Conservation (phyloP, 2,329 filamentous ascomycete species). For the Aspergillus nomiae region DNA sequence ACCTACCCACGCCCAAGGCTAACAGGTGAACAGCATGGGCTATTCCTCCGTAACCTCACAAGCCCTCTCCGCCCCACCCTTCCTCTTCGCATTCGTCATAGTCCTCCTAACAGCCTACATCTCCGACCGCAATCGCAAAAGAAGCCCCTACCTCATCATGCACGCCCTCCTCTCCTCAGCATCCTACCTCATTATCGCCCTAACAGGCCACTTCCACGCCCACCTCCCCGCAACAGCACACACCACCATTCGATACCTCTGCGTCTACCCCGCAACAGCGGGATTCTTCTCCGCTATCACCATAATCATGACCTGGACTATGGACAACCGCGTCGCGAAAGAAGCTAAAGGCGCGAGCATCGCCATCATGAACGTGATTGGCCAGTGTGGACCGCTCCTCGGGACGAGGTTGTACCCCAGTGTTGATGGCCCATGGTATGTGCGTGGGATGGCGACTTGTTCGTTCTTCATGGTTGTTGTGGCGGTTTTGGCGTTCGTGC, state of each 20-base stretch:
- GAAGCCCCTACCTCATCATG: conserved; percentile 67
- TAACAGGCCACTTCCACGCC: conserved; percentile 49
- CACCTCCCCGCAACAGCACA: conserved; percentile 35
- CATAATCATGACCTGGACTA: conserved; percentile 81
- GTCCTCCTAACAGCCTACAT: conserved; percentile 72
- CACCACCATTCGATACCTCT: conserved; percentile 63
- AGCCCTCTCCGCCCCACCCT: conserved; percentile 78
- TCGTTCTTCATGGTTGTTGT: conserved; percentile 65
- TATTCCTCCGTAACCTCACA: conserved; percentile 69
- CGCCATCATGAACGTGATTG: conserved; percentile 62
- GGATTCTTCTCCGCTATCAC: conserved; percentile 87
- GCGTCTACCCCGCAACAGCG: conserved; percentile 74
- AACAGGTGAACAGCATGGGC: conserved; percentile 59
- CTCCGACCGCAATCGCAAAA: conserved; percentile 67
- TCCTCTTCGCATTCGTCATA: conserved; percentile 70
- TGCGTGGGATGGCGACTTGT: conserved; percentile 64
- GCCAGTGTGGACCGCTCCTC: conserved; percentile 64
- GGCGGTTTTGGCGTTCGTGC: conserved; percentile 54
- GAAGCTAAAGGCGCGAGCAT: conserved; percentile 74
- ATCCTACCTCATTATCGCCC: conserved; percentile 61
- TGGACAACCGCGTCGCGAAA: conserved; percentile 78
- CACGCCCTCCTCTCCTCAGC: conserved; percentile 72
- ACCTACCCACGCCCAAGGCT: background rate
- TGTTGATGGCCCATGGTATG: conserved; percentile 62
- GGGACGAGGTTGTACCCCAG: conserved; percentile 66